A percentile compares a stretch with the other conserved stretches of the same genome.
These are phyloP conservation scores for Gracilaria vermiculophylla DNA, from an alignment of 23 red algal species.

Conservation along the genomic window DNA sequence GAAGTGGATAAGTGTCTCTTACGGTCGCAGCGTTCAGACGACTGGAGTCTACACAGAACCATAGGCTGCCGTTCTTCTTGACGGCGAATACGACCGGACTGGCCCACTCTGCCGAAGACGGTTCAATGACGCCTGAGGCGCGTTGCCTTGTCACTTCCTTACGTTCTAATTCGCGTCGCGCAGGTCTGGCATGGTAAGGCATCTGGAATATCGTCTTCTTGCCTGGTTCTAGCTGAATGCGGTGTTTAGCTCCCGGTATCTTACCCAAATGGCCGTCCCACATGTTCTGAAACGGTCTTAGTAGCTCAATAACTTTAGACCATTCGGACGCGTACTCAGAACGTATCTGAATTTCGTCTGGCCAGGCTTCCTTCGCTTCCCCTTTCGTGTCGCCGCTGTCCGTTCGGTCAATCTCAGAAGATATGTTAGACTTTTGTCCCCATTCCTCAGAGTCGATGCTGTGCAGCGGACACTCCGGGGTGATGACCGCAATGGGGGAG, in stretches of 20 bases:
- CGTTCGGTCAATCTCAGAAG: neutral
- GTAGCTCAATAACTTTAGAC: neutral
- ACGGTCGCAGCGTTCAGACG: conserved; percentile 5
- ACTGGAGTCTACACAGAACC: conserved; percentile 27
- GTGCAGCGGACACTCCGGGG: neutral
- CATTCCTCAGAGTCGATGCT: neutral
- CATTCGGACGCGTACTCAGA: neutral
- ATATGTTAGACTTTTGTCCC: neutral
- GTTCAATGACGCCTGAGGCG: neutral
- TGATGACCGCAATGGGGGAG: neutral
- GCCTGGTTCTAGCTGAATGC: conserved; percentile 11
- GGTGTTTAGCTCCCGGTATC: neutral
- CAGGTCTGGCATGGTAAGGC: neutral
- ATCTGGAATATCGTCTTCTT: neutral
- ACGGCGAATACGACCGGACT: neutral
- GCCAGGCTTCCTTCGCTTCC: neutral
- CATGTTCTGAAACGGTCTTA: neutral
- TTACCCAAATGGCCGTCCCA: neutral
- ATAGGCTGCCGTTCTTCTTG: conserved; percentile 29
- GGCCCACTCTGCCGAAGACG: neutral
- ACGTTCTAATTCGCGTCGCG: neutral
- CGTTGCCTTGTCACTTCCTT: neutral
- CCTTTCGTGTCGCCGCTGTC: no score
- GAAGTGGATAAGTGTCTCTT: conserved; percentile 22
- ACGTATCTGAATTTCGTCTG: neutral